These are phyloP conservation scores for Microsporum canis DNA, from an alignment of 2,329 filamentous ascomycete species.

Conservation along the genomic window DNA sequence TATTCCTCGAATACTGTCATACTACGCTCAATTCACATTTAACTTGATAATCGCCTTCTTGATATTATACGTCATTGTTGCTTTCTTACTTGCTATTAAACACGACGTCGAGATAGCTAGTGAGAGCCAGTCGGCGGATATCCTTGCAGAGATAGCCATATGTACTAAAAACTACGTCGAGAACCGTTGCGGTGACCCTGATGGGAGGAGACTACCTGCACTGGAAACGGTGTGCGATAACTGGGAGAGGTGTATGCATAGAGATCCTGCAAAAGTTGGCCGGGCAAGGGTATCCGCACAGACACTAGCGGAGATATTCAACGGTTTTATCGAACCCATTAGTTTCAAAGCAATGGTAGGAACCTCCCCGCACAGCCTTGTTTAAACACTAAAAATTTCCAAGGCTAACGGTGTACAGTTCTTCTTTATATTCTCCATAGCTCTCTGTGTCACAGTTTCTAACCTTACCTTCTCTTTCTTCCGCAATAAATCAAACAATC, in stretches of 20 bases:
- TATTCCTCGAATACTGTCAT: conserved; percentile 54
- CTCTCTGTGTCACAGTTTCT: conserved; percentile 44
- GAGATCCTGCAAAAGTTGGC: conserved; percentile 66
- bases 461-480: conserved; percentile 51
- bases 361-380: conserved; percentile 4
- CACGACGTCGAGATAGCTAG: conserved; percentile 64
- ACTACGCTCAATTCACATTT: conserved; percentile 51
- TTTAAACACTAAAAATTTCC: background rate
- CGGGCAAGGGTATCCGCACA: conserved; percentile 70
- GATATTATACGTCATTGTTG: conserved; percentile 54
- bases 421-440: conserved; percentile 30
- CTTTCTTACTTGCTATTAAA: conserved; percentile 57
- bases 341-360: conserved; percentile 67
- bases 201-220: conserved; percentile 51
- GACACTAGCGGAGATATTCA: conserved; percentile 85
- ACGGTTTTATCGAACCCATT: conserved; percentile 83
- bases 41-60: conserved; percentile 40
- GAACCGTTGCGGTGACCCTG: conserved; percentile 61
- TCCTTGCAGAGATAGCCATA: conserved; percentile 59
- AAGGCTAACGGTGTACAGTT: conserved; percentile 21
- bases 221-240: conserved; percentile 61
- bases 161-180: conserved; percentile 63
- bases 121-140: conserved; percentile 53
- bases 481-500: conserved; percentile 33
- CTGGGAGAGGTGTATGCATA: conserved; percentile 81